phyloP scores from a whole-genome alignment of 805 yeast species.

The Yamadazyma nakazawae region DNA sequence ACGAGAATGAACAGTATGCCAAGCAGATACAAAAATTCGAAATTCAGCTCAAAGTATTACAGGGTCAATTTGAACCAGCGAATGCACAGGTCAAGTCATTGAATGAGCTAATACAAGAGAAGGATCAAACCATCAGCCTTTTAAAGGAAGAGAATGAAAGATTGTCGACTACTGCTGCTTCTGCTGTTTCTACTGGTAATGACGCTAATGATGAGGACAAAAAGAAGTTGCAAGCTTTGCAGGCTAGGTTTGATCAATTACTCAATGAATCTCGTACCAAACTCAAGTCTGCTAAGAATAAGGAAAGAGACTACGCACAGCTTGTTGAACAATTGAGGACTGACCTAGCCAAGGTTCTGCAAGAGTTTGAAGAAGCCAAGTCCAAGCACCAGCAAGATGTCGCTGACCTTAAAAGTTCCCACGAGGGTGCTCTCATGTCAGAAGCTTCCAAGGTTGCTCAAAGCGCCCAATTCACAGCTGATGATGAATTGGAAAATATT shows the following conservation, averaged over 20 bases:
- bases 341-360: conserved; percentile 17
- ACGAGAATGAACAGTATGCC: conserved; percentile 36
- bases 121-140: conserved; percentile 46
- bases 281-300: conserved; percentile 22
- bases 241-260: conserved; percentile 28
- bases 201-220: conserved; percentile 17
- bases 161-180: conserved; percentile 53
- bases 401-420: background rate
- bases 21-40: conserved; percentile 36
- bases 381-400: conserved; percentile 12
- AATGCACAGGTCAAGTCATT: conserved; percentile 35
- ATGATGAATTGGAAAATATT: conserved; percentile 14
- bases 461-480: conserved; percentile 1
- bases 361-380: conserved; percentile 11
- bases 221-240: conserved; percentile 25
- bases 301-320: conserved; percentile 16
- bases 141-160: conserved; percentile 53
- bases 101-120: conserved; percentile 34
- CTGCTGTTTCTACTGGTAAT: conserved; percentile 1
- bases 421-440: background rate
- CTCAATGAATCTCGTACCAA: conserved; percentile 26
- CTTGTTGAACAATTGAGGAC: conserved; percentile 23
- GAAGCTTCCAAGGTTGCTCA: conserved; percentile 2
- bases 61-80: conserved; percentile 43
- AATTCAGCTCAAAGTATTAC: conserved; percentile 27